phyloP scores from a whole-genome alignment of 1,284 basidiomycete genomes.

The Farysia itapuensis region DNA sequence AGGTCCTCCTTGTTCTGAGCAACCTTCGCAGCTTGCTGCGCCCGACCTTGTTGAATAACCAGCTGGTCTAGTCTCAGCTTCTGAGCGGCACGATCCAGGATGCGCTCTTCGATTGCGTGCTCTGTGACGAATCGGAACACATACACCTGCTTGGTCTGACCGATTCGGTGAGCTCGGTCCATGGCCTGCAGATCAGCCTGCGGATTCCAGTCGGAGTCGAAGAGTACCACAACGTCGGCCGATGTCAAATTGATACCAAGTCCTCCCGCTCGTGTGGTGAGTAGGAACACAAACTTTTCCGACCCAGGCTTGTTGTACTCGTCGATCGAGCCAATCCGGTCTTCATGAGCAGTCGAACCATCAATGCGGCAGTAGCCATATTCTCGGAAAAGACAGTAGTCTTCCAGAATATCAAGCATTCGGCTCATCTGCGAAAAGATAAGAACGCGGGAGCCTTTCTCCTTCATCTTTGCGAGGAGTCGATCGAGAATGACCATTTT shows the following conservation, averaged over 20 bases:
- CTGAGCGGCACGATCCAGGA: slow-evolving; percentile 93
- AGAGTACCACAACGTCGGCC: slow-evolving; percentile 94
- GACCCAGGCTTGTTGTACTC: slow-evolving; percentile 94
- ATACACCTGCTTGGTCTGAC: slow-evolving; percentile 97
- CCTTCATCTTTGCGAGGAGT: slow-evolving; percentile 79
- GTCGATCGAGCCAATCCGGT: slow-evolving; percentile 92
- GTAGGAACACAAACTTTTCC: slow-evolving; percentile 94
- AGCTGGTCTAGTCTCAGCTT: slow-evolving; percentile 94
- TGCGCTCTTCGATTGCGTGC: slow-evolving; percentile 92
- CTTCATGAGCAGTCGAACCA: slow-evolving; percentile 91
- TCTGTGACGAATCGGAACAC: slow-evolving; percentile 98
- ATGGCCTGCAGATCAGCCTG: slow-evolving; percentile 98
- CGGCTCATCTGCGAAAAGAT: slow-evolving; percentile 99
- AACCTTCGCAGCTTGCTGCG: slow-evolving; percentile 65
- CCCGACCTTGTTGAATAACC: slow-evolving; percentile 93
- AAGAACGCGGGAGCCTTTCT: slow-evolving; percentile 87
- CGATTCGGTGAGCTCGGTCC: slow-evolving; percentile 98
- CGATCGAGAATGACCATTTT: slow-evolving; percentile 99
- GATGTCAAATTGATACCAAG: slow-evolving; percentile 95
- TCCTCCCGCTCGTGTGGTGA: slow-evolving; percentile 97
- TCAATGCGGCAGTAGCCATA: slow-evolving; percentile 93
- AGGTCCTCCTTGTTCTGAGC: slow-evolving; percentile 94
- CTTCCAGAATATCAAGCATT: slow-evolving; percentile 90
- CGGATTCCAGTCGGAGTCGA: slow-evolving; percentile 98
- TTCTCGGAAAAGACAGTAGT: slow-evolving; percentile 89